Percentiles rank a stretch among this genome's conserved stretches.
Evolutionary conservation across 164 flowering plant species (phyloP).

Genomic region (Liriodendron chinense): DNA sequence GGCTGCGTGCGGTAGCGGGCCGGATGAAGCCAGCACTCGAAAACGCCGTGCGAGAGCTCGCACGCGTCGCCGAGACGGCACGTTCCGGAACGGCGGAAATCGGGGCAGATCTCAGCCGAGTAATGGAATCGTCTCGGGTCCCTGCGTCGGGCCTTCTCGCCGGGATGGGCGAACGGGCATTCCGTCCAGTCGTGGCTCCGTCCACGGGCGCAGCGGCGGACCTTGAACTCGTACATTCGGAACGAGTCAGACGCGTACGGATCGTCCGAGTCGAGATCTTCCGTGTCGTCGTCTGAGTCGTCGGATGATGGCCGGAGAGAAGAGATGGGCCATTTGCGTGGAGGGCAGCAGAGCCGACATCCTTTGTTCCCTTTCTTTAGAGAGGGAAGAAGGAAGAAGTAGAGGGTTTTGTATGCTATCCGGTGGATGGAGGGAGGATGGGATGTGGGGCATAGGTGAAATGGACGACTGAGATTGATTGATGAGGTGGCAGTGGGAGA

Average conservation of each 20-base stretch:
- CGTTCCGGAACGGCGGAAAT: slow-evolving; percentile 37
- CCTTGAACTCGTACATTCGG: slow-evolving; percentile 90
- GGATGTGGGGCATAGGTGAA: slow-evolving; percentile 20
- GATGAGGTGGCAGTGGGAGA: slow-evolving; percentile 3
- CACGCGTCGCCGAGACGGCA: slow-evolving; percentile 76
- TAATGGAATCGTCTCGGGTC: slow-evolving; percentile 70
- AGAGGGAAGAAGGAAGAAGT: slow-evolving; percentile 22
- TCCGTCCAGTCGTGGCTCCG: slow-evolving; percentile 97
- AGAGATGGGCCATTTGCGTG: neutral
- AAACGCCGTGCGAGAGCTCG: slow-evolving; percentile 83
- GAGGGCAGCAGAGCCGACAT: slow-evolving; percentile 13
- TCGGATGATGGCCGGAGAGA: neutral
- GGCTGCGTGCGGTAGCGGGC: slow-evolving; percentile 79
- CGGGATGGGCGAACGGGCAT: slow-evolving; percentile 94
- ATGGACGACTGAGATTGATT: slow-evolving; percentile 18
- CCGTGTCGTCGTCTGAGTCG: neutral
- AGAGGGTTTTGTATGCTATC: neutral
- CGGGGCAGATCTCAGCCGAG: slow-evolving; percentile 65
- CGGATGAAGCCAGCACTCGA: slow-evolving; percentile 95
- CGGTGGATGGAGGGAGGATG: neutral
- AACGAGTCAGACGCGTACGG: slow-evolving; percentile 63
- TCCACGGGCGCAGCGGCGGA: slow-evolving; percentile 71
- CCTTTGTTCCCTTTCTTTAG: slow-evolving; percentile 47
- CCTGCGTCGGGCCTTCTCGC: slow-evolving; percentile 85
- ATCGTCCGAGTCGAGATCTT: neutral